phyloP scores from a whole-genome alignment of 345 rosid species.

The Nasturtium officinale region DNA sequence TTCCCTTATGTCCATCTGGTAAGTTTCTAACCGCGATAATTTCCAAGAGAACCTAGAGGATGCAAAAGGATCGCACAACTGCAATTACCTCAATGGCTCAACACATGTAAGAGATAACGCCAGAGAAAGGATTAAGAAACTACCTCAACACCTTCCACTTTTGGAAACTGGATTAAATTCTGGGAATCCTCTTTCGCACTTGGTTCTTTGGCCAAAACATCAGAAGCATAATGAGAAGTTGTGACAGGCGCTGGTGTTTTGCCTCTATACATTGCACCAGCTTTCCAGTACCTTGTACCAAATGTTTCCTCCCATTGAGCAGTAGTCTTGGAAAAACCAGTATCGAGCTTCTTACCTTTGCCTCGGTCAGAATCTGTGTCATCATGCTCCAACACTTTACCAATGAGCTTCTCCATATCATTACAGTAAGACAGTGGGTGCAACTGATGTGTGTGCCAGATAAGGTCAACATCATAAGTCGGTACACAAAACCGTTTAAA shows the following conservation, averaged over 20 bases:
- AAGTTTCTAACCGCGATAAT: constrained; percentile 67
- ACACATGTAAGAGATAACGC: not conserved
- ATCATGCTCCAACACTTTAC: constrained; percentile 88
- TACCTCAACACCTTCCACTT: constrained; percentile 75
- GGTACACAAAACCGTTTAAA: constrained; percentile 77
- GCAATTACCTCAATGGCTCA: not conserved
- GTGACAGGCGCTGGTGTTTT: constrained; percentile 67
- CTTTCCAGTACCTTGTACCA: constrained; percentile 85
- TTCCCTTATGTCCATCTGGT: constrained; percentile 70
- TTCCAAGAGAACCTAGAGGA: constrained; percentile 45
- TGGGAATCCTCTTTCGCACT: constrained; percentile 32
- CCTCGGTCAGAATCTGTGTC: constrained; percentile 89
- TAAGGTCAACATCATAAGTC: constrained; percentile 92
- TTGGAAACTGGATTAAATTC: constrained; percentile 52
- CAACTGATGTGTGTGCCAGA: constrained; percentile 98
- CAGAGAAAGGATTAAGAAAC: constrained; percentile 10
- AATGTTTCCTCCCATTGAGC: constrained; percentile 85
- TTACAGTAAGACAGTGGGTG: constrained; percentile 74
- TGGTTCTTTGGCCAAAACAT: constrained; percentile 45
- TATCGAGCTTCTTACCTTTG: constrained; percentile 84
- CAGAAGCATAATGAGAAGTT: constrained; percentile 48
- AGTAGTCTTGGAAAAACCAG: constrained; percentile 81
- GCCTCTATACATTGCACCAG: constrained; percentile 95
- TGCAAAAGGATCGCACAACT: constrained; percentile 2
- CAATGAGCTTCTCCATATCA: constrained; percentile 61